Evolutionary conservation across 2,329 filamentous ascomycete genomes (phyloP), one percentile per base, ranked within the genome.

Genomic region (Stachybotrys chartarum): DNA sequence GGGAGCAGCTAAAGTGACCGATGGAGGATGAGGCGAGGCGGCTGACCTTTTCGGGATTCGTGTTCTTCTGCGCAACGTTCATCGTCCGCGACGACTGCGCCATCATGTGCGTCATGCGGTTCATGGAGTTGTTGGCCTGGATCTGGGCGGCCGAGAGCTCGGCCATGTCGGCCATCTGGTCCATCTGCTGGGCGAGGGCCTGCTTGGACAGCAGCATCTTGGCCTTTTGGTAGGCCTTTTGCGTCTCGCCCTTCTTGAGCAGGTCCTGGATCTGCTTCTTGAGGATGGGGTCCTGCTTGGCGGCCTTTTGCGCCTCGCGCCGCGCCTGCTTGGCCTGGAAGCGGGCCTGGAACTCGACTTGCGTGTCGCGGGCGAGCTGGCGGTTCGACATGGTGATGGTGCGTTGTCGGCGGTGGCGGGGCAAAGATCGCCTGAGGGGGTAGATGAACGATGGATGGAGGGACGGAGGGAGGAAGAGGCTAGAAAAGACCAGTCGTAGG

Each of bases 91-190:
- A 81, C 5, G 79, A 82, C 68, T 81, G 78, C 30, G 77, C 77
- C 80, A 84, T 84, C 80, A 84, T 84, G 64, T 78, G 70, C 56
- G 81, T 84, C 81, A 84, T 84, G 60, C 81, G 78, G 71, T 84
- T 84, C 81, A 84, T 84, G 55, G 80, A 74, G 61, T 84, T 84
- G 71, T 84, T 84, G 66, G 81, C 81, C 72, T 84, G 80, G 68
- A 85, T 84, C 74, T 84, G 81, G 3, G 80, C 78, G 50, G 79
- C 77, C 31, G 76, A 80, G 31, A 84, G 73, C 69, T 84, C 82
- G 30, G 81, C 81, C 80, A 84, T 83, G 70, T 85, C 81, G 68
- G 82, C 82, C 66, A 83, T 81, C 69, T 82, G 79, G 69, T 84
- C 82, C 79, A 84, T 83, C 71, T 84, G 81, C 64, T 80, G 75